A percentile compares a stretch with the other conserved stretches of the same genome.
These are phyloP conservation scores for Thelephora terrestris DNA, from an alignment of 1,284 basidiomycete genomes.

Conservation along the genomic window DNA sequence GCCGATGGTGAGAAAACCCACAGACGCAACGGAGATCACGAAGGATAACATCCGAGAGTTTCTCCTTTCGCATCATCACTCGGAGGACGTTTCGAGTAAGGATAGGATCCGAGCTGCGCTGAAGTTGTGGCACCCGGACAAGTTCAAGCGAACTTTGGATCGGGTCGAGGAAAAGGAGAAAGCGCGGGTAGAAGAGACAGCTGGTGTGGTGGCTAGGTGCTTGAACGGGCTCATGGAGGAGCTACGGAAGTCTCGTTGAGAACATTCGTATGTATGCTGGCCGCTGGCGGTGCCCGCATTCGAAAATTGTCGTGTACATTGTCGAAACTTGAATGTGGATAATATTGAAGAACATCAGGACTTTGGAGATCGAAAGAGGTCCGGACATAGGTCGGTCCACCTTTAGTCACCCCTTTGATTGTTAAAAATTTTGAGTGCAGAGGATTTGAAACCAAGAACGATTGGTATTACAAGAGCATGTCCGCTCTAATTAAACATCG, in stretches of 20 bases:
- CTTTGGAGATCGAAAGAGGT: no score
- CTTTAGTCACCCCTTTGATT: no score
- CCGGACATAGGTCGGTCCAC: no score
- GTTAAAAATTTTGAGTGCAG: no score
- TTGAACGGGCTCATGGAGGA: slow-evolving; percentile 53
- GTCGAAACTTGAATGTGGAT: no score
- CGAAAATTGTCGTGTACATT: no score
- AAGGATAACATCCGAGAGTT: slow-evolving; percentile 40
- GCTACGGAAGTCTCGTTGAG: no score
- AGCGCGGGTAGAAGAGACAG: slow-evolving; percentile 49
- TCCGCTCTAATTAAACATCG: no score
- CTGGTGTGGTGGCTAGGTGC: slow-evolving; percentile 57
- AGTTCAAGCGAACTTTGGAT: slow-evolving; percentile 47
- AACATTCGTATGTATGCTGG: slow-evolving; percentile 6
- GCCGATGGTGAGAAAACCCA: slow-evolving; percentile 41
- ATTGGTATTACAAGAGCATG: no score
- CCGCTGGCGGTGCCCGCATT: no score
- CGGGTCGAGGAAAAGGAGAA: slow-evolving; percentile 46
- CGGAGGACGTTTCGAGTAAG: slow-evolving; percentile 42
- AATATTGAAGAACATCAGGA: no score
- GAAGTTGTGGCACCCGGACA: slow-evolving; percentile 70
- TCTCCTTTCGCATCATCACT: slow-evolving; percentile 51
- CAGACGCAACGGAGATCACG: slow-evolving; percentile 37
- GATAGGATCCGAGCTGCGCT: slow-evolving; percentile 55
- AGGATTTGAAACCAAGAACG: no score